These are phyloP conservation scores for Cercospora canescens DNA, from an alignment of 2,329 filamentous ascomycete genomes.

Conservation along the genomic window DNA sequence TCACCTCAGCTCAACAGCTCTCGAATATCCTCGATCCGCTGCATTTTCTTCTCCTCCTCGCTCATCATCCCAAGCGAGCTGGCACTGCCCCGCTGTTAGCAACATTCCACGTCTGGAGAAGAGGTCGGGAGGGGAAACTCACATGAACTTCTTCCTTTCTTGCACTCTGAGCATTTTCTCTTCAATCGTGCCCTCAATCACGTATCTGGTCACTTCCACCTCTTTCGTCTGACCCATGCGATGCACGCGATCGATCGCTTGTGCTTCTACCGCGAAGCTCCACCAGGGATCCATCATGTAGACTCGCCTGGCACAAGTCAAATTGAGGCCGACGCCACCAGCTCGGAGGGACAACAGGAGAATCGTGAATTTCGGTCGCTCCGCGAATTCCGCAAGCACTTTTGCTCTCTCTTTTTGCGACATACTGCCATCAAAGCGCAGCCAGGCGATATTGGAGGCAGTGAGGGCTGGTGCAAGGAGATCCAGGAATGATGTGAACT, in stretches of 20 bases:
- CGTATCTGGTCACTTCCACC: conserved; percentile 83
- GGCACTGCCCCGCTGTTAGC: conserved; percentile 62
- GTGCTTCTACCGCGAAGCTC: conserved; percentile 94
- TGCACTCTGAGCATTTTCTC: conserved; percentile 92
- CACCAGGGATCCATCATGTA: conserved; percentile 99
- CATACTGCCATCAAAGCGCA: conserved; percentile 93
- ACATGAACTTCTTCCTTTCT: conserved; percentile 95
- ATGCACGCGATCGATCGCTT: conserved; percentile 96
- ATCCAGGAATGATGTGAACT: conserved; percentile 94
- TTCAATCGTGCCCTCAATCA: conserved; percentile 89
- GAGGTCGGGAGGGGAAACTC: conserved; percentile 46
- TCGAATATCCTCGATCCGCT: conserved; percentile 90
- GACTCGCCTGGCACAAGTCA: conserved; percentile 84
- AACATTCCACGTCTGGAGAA: background rate
- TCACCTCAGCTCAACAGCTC: conserved; percentile 68
- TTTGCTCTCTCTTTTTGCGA: conserved; percentile 78
- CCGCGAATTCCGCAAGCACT: conserved; percentile 71
- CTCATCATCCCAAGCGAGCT: conserved; percentile 91
- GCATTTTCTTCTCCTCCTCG: conserved; percentile 87
- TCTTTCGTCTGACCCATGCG: conserved; percentile 90
- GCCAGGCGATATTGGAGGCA: conserved; percentile 69
- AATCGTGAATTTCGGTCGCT: conserved; percentile 62
- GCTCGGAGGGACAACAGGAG: conserved; percentile 83
- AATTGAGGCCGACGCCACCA: conserved; percentile 89
- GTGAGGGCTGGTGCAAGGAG: conserved; percentile 81